These are phyloP conservation scores for Leucocoprinus leucothites DNA, from an alignment of 768 basidiomycete genomes.

Conservation along the genomic window DNA sequence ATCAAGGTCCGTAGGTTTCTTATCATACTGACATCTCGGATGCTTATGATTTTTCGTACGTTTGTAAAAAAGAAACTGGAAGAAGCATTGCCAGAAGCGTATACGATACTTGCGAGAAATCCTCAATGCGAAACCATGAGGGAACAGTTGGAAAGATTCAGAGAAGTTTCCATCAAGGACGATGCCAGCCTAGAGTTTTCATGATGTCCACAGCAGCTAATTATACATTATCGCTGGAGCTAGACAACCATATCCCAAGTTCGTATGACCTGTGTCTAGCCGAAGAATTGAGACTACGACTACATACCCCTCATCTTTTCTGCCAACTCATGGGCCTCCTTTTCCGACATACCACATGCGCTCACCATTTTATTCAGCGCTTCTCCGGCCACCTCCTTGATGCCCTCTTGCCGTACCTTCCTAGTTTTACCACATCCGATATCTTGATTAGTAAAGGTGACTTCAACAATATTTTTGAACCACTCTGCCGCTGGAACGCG, in stretches of 20 bases:
- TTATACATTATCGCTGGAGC: too few species aligned
- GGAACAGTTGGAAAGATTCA: conserved; percentile 32
- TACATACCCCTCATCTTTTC: neutral
- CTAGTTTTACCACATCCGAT: too few species aligned
- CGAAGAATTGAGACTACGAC: too few species aligned
- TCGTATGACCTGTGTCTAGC: too few species aligned
- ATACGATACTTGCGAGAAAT: conserved; percentile 50
- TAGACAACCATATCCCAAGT: too few species aligned
- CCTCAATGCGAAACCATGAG: conserved; percentile 48
- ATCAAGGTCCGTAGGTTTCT: conserved; percentile 50
- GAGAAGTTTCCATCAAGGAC: conserved; percentile 11
- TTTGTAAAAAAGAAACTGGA: conserved; percentile 41
- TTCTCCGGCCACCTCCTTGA: neutral
- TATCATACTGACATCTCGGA: neutral
- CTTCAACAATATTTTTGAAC: neutral
- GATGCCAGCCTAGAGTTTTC: neutral
- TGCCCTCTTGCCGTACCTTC: neutral
- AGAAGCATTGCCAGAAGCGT: conserved; percentile 54
- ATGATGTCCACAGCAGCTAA: too few species aligned
- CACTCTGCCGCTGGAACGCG: neutral
- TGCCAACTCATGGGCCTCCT: conserved; percentile 2
- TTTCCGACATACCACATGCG: conserved; percentile 2
- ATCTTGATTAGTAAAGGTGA: neutral
- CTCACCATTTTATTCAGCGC: neutral
- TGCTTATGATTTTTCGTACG: neutral